Evolutionary conservation across 345 rosid species (phyloP), one percentile per base, ranked within the genome.

Genomic region (Eucalyptus pumila): DNA sequence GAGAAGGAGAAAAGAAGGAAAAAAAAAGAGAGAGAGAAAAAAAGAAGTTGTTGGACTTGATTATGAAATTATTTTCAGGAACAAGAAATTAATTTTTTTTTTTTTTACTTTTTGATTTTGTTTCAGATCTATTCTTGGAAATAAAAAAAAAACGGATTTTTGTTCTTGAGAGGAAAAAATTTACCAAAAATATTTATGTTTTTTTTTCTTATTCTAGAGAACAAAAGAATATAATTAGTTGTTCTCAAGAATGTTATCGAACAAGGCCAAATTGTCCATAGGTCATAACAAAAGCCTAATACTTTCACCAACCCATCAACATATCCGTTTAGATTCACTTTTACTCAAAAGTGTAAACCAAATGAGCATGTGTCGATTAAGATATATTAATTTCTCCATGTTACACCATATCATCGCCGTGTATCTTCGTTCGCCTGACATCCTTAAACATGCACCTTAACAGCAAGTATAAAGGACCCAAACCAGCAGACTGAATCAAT

Each of bases 101-200:
- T 49, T 51, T 8, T 0, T 5, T 19, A 7, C 9, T 52, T 52
- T 52, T 19, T 52, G 11, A 52, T 52, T 52, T 52, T 52, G 0
- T 52, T 52, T 0, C 2, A 52, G 0, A 52, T 2, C 26, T 19
- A 52, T 52, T 8, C 24, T 52, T 0, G 10, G 2, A 52, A 50
- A 1, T 6, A 15, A 50, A 16, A 15, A 4, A 51, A 52, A 52
- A 52, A 8, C 0, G 0, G 11, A 52, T 8, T 21, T 52, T 21
- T 52, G 0, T 21, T 52, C 0, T 52, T 0, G 0, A 0, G 11
- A 52, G 5, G 2, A 52, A 19, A 8, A 19, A 8, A 52, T 52
- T 52, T 52, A 52, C 1, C 2, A 19, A 52, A 52, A 0, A 1
- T 1, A 52, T 52, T 19, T 19, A 52, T 7, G 4, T 52, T 52